A percentile compares a stretch with the other conserved stretches of the same genome.
These are phyloP conservation scores for Lepidium sativum DNA, from an alignment of 345 rosid species.

Conservation along the genomic window DNA sequence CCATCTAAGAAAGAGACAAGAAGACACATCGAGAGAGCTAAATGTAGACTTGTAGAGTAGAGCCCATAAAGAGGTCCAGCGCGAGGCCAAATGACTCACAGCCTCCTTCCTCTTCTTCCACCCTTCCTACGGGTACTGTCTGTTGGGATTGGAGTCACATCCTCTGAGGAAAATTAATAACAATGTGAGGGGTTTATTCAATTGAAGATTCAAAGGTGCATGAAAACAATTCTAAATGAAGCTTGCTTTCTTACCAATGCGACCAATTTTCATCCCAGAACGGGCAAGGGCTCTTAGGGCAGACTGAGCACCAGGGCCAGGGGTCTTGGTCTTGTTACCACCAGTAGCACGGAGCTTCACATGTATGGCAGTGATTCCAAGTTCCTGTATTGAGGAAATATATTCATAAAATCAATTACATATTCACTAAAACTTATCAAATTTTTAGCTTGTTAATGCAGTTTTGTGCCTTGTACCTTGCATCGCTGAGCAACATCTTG, in stretches of 20 bases:
- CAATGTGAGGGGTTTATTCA: neutral
- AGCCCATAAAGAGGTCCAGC: neutral
- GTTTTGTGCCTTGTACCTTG: conserved; percentile 35
- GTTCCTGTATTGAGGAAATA: conserved; percentile 35
- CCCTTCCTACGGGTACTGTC: conserved; percentile 83
- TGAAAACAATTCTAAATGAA: neutral
- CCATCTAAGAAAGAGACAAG: neutral
- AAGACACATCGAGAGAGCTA: neutral
- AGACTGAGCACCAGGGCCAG: conserved; percentile 89
- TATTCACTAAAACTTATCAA: neutral
- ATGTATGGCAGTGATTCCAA: conserved; percentile 68
- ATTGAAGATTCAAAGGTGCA: neutral
- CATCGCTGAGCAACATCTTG: conserved; percentile 69
- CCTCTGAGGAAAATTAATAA: conserved; percentile 41
- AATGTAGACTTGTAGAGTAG: neutral
- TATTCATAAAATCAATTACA: neutral
- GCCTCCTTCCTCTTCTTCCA: conserved; percentile 81
- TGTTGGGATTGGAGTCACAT: conserved; percentile 69
- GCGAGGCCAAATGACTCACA: conserved; percentile 22
- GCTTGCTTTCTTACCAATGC: conserved; percentile 39
- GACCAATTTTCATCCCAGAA: conserved; percentile 80
- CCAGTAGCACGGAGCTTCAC: conserved; percentile 82
- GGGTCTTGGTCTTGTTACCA: conserved; percentile 84
- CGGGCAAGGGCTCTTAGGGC: conserved; percentile 83
- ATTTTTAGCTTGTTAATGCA: neutral